A percentile compares a stretch with the other conserved stretches of the same genome.
Evolutionary conservation across 116 monocot genomes (phyloP).

Genomic region (Trichopus zeylanicus): DNA sequence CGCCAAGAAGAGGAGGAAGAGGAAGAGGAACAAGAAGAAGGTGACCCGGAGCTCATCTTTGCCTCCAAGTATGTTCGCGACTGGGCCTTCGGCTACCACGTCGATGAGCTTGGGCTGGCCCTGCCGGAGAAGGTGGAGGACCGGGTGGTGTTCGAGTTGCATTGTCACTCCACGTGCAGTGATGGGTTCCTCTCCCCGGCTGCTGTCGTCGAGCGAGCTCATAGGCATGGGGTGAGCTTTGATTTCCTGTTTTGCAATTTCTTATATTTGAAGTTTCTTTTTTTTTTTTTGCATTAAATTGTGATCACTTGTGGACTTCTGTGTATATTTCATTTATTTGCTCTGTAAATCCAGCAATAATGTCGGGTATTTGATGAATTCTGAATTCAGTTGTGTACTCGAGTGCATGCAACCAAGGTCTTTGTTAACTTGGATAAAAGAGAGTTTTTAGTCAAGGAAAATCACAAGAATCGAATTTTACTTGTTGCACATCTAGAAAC

Average conservation of each 20-base stretch:
- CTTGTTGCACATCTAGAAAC: no score
- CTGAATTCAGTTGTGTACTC: no score
- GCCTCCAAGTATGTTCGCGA: constrained; percentile 38
- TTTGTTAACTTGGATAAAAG: no score
- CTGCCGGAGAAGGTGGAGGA: constrained; percentile 4
- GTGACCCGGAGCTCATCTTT: constrained; percentile 37
- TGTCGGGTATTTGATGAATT: not conserved
- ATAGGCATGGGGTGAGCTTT: constrained; percentile 55
- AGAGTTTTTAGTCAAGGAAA: no score
- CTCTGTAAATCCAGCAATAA: not conserved
- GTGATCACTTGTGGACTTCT: not conserved
- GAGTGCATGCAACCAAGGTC: no score
- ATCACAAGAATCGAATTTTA: no score
- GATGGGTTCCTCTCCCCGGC: constrained; percentile 83
- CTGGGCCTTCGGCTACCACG: constrained; percentile 30
- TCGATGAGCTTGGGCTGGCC: not conserved
- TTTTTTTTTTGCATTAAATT: no score
- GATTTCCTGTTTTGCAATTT: not conserved
- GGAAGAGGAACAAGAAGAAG: constrained; percentile 32
- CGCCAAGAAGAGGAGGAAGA: constrained; percentile 27
- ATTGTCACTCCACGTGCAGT: constrained; percentile 75
- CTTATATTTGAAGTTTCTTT: not conserved
- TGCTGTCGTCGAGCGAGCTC: constrained; percentile 80
- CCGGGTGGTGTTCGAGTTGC: constrained; percentile 70
- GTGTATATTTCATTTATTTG: not conserved